These are phyloP conservation scores for Carex arenaria DNA, from an alignment of 202 grass and related monocot species.

Conservation along the genomic window DNA sequence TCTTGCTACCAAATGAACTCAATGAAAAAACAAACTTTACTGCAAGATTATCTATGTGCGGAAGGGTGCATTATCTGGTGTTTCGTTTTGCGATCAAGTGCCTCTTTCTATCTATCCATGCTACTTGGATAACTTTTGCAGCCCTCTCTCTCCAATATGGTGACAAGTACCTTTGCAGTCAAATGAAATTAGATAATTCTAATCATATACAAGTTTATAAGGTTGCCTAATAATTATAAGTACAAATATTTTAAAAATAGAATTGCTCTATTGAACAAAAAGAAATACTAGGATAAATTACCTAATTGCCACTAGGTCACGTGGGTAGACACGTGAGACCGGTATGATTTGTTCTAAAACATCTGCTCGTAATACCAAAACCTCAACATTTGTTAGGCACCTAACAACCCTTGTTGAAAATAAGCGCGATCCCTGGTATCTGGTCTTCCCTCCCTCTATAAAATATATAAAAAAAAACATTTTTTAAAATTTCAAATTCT, in stretches of 20 bases:
- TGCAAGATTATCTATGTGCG: too few species aligned
- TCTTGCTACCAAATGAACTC: too few species aligned
- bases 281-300: slow-evolving; percentile 4
- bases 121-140: slow-evolving; percentile 54
- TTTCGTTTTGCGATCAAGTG: too few species aligned
- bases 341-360: slow-evolving; percentile 70
- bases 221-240: background rate
- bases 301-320: slow-evolving; percentile 62
- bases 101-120: background rate
- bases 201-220: slow-evolving; percentile 3
- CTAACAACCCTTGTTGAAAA: too few species aligned
- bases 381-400: slow-evolving; percentile 89
- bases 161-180: slow-evolving; percentile 33
- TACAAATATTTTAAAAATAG: background rate
- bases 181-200: background rate
- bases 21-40: too few species aligned
- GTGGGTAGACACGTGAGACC: slow-evolving; percentile 62
- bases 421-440: slow-evolving; percentile 36
- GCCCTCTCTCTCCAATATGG: too few species aligned
- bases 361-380: slow-evolving; percentile 69
- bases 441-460: slow-evolving; percentile 56
- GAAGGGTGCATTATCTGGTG: too few species aligned
- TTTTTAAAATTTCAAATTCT: background rate
- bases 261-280: background rate
- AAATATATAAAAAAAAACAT: slow-evolving; percentile 13